Percentiles rank a stretch among this genome's conserved stretches.
Conservation (phyloP, 208 protist genomes). For the Strigomonas culicis region DNA sequence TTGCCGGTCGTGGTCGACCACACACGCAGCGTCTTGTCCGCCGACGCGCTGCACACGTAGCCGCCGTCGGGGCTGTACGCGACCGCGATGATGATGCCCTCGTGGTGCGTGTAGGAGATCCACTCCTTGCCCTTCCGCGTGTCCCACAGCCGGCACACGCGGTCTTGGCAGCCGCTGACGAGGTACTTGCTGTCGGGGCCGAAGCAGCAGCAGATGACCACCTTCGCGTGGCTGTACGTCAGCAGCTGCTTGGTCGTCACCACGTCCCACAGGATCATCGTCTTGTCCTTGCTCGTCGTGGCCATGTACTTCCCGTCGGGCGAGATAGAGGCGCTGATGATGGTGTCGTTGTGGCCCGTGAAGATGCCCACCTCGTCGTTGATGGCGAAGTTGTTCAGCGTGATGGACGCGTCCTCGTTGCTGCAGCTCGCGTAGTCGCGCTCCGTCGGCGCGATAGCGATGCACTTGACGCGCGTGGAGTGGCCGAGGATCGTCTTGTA, state of each 20-base stretch:
- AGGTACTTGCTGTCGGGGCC: constrained; percentile 78
- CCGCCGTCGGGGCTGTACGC: constrained; percentile 74
- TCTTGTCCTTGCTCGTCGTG: constrained; percentile 85
- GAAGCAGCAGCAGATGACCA: constrained; percentile 90
- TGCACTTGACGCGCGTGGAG: constrained; percentile 80
- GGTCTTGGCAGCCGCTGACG: constrained; percentile 86
- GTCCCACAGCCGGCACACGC: constrained; percentile 84
- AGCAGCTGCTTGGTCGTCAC: constrained; percentile 71
- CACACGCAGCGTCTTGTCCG: constrained; percentile 81
- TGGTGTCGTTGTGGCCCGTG: constrained; percentile 79
- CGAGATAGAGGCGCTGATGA: constrained; percentile 79
- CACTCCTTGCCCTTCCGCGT: constrained; percentile 58
- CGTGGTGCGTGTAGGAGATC: constrained; percentile 63
- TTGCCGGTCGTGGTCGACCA: constrained; percentile 74
- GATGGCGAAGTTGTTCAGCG: constrained; percentile 42
- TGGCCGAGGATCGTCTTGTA: constrained; percentile 52
- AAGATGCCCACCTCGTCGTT: constrained; percentile 79
- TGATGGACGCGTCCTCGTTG: constrained; percentile 79
- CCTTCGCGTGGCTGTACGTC: constrained; percentile 72
- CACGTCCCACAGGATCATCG: constrained; percentile 89
- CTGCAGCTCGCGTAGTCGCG: constrained; percentile 78
- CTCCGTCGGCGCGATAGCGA: constrained; percentile 65
- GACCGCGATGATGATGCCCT: constrained; percentile 83
- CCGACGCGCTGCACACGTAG: constrained; percentile 71
- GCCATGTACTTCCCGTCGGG: constrained; percentile 86